Base-by-base conservation (phyloP, 129 eudicot species). In the Artemisia argyi region DNA sequence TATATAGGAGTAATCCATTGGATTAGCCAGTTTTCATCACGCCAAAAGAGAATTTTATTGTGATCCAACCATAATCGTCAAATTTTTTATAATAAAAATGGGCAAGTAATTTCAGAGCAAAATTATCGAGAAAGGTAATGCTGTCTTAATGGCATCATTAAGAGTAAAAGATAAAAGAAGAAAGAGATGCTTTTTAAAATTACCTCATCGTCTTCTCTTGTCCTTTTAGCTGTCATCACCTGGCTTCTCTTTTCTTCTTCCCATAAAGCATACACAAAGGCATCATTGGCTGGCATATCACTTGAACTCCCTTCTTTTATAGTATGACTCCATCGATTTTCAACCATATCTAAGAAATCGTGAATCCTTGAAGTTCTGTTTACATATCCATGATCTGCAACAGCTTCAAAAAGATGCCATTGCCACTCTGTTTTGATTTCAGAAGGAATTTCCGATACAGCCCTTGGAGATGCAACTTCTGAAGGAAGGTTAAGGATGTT, bases 131-230 rank as follows among this genome's bases (percentile, higher is more conserved):
- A 61, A 15, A 28, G 35, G 13, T 49, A 13, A 30, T 35, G 3
- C 35, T 12, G 13, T 32, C 42, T 32, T 35, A 2, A 39, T 51
- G 14, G 49, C 8, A 17, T 18, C 28, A 20, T 39, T 39, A 39
- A 59, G 19, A 72, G 68, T 14, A 73, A 61, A 48, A 26, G 0
- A 20, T 0, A 56, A 19, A 56, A 39, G 48, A 9, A 24, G 10
- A 60, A 16, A 32, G 17, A 15, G 0, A 35, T 22, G 4, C 1
- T 71, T 22, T 22, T 50, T 51, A 11, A 8, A 53, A 73, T 80
- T 56, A 86, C 97, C 97, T 90, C 96, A 1, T 86, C 94, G 9
- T 88, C 97, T 83, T 94, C 97, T 76, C 90, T 88, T 69, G 76
- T 74, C 76, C 82, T 94, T 76, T 77, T 88, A 61, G 58, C 65